Percentiles rank a stretch among this genome's conserved stretches.
These are phyloP conservation scores for Dendryphion nanum DNA, from an alignment of 2,329 filamentous ascomycete genomes.

Conservation along the genomic window DNA sequence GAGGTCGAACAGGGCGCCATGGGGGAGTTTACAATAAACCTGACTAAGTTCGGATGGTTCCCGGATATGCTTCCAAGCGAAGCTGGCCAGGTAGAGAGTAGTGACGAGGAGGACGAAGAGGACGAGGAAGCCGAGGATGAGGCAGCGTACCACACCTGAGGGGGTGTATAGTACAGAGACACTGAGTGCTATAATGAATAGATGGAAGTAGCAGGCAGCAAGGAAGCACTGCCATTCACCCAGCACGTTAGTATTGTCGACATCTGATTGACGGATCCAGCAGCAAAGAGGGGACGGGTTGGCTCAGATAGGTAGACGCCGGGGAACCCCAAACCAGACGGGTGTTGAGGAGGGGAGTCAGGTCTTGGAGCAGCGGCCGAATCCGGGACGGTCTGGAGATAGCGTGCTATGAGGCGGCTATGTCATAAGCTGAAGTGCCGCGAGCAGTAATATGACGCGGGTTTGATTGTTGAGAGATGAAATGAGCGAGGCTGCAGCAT, in stretches of 20 bases:
- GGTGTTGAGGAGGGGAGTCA: constrained; percentile 6
- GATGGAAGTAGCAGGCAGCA: not conserved
- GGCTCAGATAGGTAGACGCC: constrained; percentile 17
- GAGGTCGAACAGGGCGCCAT: constrained; percentile 45
- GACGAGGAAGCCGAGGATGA: constrained; percentile 18
- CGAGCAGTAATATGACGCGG: constrained; percentile 10
- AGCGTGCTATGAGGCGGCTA: constrained; percentile 18
- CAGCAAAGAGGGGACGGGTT: too few species aligned
- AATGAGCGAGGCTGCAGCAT: constrained; percentile 11
- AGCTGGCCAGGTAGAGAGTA: constrained; percentile 32
- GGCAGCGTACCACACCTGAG: constrained; percentile 35
- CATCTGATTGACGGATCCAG: too few species aligned
- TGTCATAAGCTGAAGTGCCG: constrained; percentile 15
- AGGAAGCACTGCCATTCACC: too few species aligned
- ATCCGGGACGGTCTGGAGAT: constrained; percentile 27
- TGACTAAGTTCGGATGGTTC: constrained; percentile 52
- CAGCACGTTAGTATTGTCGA: too few species aligned
- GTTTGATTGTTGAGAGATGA: constrained; percentile 1
- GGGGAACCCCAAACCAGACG: too few species aligned
- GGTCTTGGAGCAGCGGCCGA: constrained; percentile 9
- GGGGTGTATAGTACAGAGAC: too few species aligned
- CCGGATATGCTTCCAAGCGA: constrained; percentile 52
- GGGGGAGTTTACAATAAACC: constrained; percentile 49
- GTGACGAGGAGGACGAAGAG: constrained; percentile 30
- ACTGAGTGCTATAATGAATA: too few species aligned